These are phyloP conservation scores for Podila epicladia DNA, from an alignment of 192 early-diverging fungal genomes.

Conservation along the genomic window DNA sequence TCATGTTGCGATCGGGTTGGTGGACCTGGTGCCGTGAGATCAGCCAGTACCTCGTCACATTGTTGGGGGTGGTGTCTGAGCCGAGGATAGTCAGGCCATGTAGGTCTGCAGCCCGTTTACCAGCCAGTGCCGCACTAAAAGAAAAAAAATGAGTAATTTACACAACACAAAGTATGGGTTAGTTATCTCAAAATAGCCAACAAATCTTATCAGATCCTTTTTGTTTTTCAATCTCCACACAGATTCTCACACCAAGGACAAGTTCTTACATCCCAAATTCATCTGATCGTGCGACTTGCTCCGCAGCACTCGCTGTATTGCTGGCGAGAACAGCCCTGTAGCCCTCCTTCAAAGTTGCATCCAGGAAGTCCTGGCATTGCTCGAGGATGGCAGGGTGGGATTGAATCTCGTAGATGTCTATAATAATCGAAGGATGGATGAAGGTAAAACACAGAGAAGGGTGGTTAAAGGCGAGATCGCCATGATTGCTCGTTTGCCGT, in stretches of 20 bases:
- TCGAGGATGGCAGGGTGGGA: slow-evolving; percentile 45
- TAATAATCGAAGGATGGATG: neutral
- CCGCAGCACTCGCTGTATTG: slow-evolving; percentile 44
- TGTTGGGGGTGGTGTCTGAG: slow-evolving; percentile 38
- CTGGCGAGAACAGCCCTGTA: slow-evolving; percentile 42
- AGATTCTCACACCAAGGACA: too few species aligned
- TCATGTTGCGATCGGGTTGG: slow-evolving; percentile 37
- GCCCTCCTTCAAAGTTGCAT: slow-evolving; percentile 28
- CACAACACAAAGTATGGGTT: neutral
- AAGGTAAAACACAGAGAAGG: neutral
- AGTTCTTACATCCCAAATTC: slow-evolving; percentile 28
- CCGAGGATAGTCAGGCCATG: slow-evolving; percentile 38
- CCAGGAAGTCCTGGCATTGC: slow-evolving; percentile 47
- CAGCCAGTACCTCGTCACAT: slow-evolving; percentile 46
- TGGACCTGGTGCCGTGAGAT: slow-evolving; percentile 31
- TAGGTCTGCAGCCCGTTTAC: slow-evolving; percentile 26
- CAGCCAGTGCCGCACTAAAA: slow-evolving; percentile 38
- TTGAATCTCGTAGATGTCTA: slow-evolving; percentile 40
- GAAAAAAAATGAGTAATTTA: neutral
- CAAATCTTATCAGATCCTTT: neutral
- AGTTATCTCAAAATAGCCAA: neutral
- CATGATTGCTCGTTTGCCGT: neutral
- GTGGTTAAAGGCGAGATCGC: neutral
- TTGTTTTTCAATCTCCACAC: neutral
- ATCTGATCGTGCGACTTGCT: slow-evolving; percentile 30